These are phyloP conservation scores for Nemania sp. DNA, from an alignment of 2,329 filamentous ascomycete genomes.

Conservation along the genomic window DNA sequence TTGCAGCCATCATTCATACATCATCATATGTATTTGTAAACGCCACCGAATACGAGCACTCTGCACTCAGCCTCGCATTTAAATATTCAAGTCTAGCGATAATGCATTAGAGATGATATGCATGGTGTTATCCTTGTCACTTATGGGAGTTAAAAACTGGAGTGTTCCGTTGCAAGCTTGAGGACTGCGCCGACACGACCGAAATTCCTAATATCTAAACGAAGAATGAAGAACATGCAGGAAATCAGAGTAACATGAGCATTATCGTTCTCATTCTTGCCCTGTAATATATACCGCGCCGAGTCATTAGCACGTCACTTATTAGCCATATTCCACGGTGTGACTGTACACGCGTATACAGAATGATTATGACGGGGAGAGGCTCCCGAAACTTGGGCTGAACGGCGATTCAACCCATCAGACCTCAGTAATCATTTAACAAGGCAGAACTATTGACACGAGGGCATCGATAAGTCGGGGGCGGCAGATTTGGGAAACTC, in stretches of 20 bases:
- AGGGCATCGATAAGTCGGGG: not conserved
- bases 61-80: too few relatives aligned
- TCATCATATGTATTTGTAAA: not conserved
- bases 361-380: not conserved
- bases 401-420: slow-evolving; percentile 1
- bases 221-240: not conserved
- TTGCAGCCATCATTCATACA: not conserved
- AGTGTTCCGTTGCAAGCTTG: not conserved
- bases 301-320: not conserved
- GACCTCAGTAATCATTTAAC: not conserved
- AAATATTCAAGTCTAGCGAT: too few relatives aligned
- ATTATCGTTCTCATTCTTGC: not conserved
- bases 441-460: slow-evolving; percentile 3
- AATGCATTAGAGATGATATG: too few relatives aligned
- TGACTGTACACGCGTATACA: not conserved
- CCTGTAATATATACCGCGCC: not conserved
- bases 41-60: too few relatives aligned
- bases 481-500: slow-evolving; percentile 12
- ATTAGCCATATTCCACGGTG: not conserved
- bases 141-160: not conserved
- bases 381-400: not conserved
- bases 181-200: not conserved
- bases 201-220: not conserved
- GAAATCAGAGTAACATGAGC: not conserved
- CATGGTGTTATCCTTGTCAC: too few relatives aligned